Evolutionary conservation across 1,139 yeast species (phyloP).

Genomic region (Meyerozyma elateridarum): DNA sequence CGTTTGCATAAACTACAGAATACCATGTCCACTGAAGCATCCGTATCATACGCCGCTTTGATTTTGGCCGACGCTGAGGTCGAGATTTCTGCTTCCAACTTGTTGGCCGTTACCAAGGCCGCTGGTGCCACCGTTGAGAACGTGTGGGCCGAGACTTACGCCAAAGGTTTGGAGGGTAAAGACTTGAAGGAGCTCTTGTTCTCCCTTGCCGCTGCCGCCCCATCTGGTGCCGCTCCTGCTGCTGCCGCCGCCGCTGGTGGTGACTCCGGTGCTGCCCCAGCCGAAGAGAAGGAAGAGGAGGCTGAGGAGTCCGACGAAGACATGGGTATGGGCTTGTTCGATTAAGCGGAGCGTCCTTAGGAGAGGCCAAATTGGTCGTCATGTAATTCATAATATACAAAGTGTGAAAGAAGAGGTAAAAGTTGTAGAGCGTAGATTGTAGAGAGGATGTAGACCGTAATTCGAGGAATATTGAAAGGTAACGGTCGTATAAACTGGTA

Average conservation of each 20-base stretch:
- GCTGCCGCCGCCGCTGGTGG: constrained; percentile 59
- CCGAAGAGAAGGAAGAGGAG: constrained; percentile 40
- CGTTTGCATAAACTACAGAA: too few relatives aligned
- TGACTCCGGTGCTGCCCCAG: constrained; percentile 53
- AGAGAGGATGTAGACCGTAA: too few relatives aligned
- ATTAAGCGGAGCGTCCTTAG: constrained; percentile 30
- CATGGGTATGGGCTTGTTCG: constrained; percentile 75
- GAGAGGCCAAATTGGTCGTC: too few relatives aligned
- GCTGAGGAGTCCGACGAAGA: constrained; percentile 75
- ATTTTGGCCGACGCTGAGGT: constrained; percentile 96
- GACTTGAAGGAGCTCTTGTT: constrained; percentile 87
- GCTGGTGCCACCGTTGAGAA: constrained; percentile 85
- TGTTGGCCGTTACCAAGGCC: constrained; percentile 77
- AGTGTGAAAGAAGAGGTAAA: too few relatives aligned
- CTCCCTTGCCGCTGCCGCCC: constrained; percentile 61
- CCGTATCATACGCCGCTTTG: constrained; percentile 89
- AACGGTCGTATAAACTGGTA: too few relatives aligned
- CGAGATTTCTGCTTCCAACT: constrained; percentile 92
- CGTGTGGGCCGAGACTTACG: constrained; percentile 93
- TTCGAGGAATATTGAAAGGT: too few relatives aligned
- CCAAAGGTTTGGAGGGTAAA: constrained; percentile 97
- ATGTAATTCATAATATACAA: too few relatives aligned
- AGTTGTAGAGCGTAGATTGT: too few relatives aligned
- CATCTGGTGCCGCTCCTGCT: constrained; percentile 34
- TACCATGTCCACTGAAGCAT: constrained; percentile 54